Base-by-base conservation (phyloP, 208 protist species). In the Trypanosoma mega region DNA sequence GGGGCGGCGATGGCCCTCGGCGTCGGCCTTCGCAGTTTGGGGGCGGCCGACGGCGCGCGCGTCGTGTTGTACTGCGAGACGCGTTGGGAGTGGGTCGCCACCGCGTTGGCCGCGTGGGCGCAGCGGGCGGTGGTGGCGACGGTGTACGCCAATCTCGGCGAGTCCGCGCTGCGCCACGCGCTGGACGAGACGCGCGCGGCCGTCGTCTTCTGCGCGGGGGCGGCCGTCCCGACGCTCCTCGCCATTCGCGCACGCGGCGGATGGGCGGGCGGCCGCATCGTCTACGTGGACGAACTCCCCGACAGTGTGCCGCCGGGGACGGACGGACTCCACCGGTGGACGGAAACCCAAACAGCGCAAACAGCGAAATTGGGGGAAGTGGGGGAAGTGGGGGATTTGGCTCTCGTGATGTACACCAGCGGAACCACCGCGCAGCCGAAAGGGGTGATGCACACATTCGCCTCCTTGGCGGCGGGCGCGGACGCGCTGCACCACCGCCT, bases 341-440 rank as follows among this genome's bases (percentile, higher is more conserved):
- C 47, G 23, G 76, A 86, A 45, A 68, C 88, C 20, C 53, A 88
- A 65, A 46, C 71, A 58, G 21, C 5, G 55, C 59, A 27, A 61
- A 68, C 34, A 72, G 90, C 45, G 75, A 90, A 26, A 66, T 50
- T 26, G 49, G 81, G 63, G 4, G 62, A 54, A 48, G 63, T 63
- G 27, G 49, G 50, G 78, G 85, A 65, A n/a, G 61, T 80, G 9
- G 12, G 14, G 14, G 29, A 47, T 30, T 65, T 59, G 6, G 82
- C 82, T 20, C 74, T 90, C 37, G 85, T 94, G 68, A 94, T 93
- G 92, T 97, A 97, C 69, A 97, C 92, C 18, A 92, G 83, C 57
- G 92, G 92, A 44, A 93, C 92, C 4, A 97, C 89, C 0, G 87
- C 86, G 37, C 85, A 85, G 49, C 92, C 92, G 29, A 97, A 96